These are phyloP conservation scores for Taiozyma sp. DNA, from an alignment of 1,139 yeast genomes.

Conservation along the genomic window DNA sequence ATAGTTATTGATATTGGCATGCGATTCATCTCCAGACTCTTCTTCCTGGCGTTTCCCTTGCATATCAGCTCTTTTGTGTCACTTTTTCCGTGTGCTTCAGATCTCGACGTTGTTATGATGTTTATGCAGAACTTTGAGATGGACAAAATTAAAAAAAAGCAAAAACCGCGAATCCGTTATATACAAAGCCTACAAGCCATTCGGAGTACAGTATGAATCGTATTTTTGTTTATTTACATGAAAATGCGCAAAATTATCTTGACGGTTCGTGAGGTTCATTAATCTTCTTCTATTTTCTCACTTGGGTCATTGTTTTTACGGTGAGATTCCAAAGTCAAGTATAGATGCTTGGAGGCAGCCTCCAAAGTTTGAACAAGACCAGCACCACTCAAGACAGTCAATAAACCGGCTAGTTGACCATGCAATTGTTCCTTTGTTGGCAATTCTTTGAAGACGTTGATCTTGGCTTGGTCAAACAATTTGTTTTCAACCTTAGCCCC, in stretches of 20 bases:
- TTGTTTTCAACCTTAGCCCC: conserved; percentile 79
- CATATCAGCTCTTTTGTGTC: not conserved
- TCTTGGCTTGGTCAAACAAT: conserved; percentile 46
- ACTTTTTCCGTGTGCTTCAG: not conserved
- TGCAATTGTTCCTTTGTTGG: conserved; percentile 72
- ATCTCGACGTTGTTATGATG: not conserved
- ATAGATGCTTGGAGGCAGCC: conserved; percentile 58
- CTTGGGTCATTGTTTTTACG: conserved; percentile 26
- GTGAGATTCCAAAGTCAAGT: conserved; percentile 68
- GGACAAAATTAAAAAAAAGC: too few relatives aligned
- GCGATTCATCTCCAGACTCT: not conserved
- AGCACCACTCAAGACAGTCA: conserved; percentile 82
- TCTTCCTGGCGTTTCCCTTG: not conserved
- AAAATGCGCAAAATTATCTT: not conserved
- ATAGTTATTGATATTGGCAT: conserved; percentile 12
- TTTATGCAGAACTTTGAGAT: not conserved
- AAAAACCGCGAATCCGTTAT: not conserved
- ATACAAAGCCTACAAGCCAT: not conserved
- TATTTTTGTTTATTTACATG: not conserved
- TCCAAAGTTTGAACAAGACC: conserved; percentile 82
- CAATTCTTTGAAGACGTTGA: conserved; percentile 64
- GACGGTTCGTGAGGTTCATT: not conserved
- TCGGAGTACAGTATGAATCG: not conserved
- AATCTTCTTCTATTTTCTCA: conserved; percentile 8
- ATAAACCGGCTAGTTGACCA: conserved; percentile 79